phyloP scores from a whole-genome alignment of 164 flowering plant genomes.

The grape (Vitis vinifera) region ASM3070453v1 NC_081806.1:7877501-7878000 shows the following conservation, averaged over 20 bases:
- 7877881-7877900: conserved; percentile 1
- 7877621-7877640: no score
- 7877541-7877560: neutral
- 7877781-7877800: no score
- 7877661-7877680: no score
- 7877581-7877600: neutral
- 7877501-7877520: neutral
- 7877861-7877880: conserved; percentile 1
- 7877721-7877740: no score
- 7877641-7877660: no score
- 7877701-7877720: no score
- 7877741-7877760: no score
- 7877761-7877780: no score
- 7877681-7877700: no score
- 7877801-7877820: no score
- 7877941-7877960: conserved; percentile 33
- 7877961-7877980: conserved; percentile 27
- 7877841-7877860: neutral
- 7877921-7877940: conserved; percentile 36
- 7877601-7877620: neutral
- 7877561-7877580: neutral
- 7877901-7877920: conserved; percentile 53
- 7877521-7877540: neutral
- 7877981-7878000: conserved; percentile 57
- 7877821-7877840: no score